phyloP scores from a whole-genome alignment of 2,329 filamentous ascomycete genomes.

The Stemphylium vesicarium region DNA sequence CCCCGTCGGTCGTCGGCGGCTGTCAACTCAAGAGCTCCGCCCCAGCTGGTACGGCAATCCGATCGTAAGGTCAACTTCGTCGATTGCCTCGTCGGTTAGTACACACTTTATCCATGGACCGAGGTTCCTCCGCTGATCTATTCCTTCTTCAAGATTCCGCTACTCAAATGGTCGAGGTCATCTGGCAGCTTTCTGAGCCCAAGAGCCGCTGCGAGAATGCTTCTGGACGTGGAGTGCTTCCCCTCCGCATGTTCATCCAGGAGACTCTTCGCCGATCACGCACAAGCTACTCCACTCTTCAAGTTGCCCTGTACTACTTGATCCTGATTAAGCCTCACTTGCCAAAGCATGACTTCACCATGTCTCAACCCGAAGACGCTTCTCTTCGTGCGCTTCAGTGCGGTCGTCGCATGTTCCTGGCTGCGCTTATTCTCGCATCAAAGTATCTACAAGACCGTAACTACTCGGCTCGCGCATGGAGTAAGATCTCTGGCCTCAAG shows the following conservation, averaged over 20 bases:
- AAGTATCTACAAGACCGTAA: conserved; percentile 99
- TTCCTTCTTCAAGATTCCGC: conserved; percentile 76
- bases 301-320: conserved; percentile 95
- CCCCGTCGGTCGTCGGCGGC: conserved; percentile 64
- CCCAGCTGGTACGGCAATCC: conserved; percentile 80
- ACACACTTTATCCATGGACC: conserved; percentile 42
- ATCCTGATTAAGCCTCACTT: conserved; percentile 92
- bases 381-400: conserved; percentile 85
- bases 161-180: conserved; percentile 94
- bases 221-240: conserved; percentile 77
- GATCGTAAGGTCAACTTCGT: conserved; percentile 96
- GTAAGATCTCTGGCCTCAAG: conserved; percentile 96
- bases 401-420: conserved; percentile 95
- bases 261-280: conserved; percentile 93
- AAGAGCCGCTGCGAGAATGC: conserved; percentile 73
- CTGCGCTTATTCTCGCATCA: conserved; percentile 91
- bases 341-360: conserved; percentile 81
- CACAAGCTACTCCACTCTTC: conserved; percentile 95
- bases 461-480: conserved; percentile 97
- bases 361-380: conserved; percentile 80
- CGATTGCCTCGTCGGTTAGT: conserved; percentile 96
- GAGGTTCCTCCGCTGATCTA: conserved; percentile 38
- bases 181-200: conserved; percentile 90
- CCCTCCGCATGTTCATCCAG: conserved; percentile 94
- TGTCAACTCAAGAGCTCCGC: conserved; percentile 68